Evolutionary conservation across 805 yeast genomes (phyloP), one percentile per base, ranked within the genome.

Genomic region (Cyberlindnera subsufficiens): DNA sequence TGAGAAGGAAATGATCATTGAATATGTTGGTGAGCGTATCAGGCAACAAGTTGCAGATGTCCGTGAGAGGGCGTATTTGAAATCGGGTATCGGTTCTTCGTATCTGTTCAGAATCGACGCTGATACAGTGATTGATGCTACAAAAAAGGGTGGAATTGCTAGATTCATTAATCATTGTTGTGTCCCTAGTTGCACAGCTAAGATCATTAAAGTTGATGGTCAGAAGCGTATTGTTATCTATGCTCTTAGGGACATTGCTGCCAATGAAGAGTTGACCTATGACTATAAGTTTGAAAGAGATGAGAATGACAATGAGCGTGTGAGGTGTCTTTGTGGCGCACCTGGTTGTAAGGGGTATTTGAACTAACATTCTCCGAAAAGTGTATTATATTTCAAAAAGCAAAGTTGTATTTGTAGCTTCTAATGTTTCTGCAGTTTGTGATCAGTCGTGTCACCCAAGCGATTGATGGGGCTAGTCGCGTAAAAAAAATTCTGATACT

Each of bases 91-190:
- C 51, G 98, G 98, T 18, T 91, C 98, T 2, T 84, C 95, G 46
- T 93, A 93, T 60, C 66, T 93, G 42, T 93, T 93, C 65, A 71
- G 98, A 50, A 82, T 93, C 35, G 98, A 93, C 59, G 96, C 89
- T 58, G 86, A 86, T 52, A 87, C 95, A 0, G 97, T 93, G 8
- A 86, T 93, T 42, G 99, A 93, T 66, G 99, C 99, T 6, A 91
- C 98, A 0, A 91, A 90, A 59, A 86, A 82, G 50, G 99, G 99
- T 22, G 97, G 98, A 4, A 90, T 90, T 55, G 98, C 99, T 0
- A 72, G 99, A 46, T 93, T 93, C 58, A 93, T 93, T 61, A 93
- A 93, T 56, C 99, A 93, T 62, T 89, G 97, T 61, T 93, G 99
- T 66, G 86, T 84, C 41, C 99, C 99, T 1, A 89, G 96, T 52